Evolutionary conservation across 768 basidiomycete species (phyloP).

Genomic region (Dioszegia aurantiaca): DNA sequence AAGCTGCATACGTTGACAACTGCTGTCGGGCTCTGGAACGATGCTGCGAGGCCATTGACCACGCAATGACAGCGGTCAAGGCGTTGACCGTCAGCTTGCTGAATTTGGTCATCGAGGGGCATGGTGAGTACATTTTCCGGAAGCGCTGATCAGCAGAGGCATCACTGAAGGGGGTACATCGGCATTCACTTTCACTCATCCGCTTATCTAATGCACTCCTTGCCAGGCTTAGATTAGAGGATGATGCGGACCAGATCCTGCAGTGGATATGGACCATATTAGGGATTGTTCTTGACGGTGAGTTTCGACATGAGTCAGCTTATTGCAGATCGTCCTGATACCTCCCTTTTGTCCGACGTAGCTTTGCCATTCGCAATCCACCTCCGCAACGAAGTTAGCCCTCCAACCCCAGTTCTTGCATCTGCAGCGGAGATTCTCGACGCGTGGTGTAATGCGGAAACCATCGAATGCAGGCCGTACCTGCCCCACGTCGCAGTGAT

Average conservation of each 20-base stretch:
- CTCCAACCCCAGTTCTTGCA: background rate
- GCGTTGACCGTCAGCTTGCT: conserved; percentile 21
- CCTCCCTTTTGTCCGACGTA: background rate
- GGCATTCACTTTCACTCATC: background rate
- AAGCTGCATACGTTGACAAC: conserved; percentile 13
- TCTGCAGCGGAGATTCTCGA: conserved; percentile 9
- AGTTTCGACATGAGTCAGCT: background rate
- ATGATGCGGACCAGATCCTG: conserved; percentile 4
- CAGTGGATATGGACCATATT: conserved; percentile 21
- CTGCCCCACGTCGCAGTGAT: background rate
- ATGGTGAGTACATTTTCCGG: conserved; percentile 18
- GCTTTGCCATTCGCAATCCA: background rate
- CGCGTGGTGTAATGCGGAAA: conserved; percentile 1
- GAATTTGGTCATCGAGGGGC: conserved; percentile 25
- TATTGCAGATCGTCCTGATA: background rate
- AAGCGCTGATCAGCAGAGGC: background rate
- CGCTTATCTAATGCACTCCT: background rate
- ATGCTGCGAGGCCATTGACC: background rate
- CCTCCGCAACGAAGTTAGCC: no score
- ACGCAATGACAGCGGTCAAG: background rate
- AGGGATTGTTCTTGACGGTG: conserved; percentile 1
- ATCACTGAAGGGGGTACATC: background rate
- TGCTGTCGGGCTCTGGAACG: background rate
- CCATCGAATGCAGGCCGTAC: background rate
- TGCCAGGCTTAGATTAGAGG: background rate